Evolutionary conservation across 192 early-diverging fungal genomes (phyloP).

Genomic region (Chytriomyces sp.): DNA sequence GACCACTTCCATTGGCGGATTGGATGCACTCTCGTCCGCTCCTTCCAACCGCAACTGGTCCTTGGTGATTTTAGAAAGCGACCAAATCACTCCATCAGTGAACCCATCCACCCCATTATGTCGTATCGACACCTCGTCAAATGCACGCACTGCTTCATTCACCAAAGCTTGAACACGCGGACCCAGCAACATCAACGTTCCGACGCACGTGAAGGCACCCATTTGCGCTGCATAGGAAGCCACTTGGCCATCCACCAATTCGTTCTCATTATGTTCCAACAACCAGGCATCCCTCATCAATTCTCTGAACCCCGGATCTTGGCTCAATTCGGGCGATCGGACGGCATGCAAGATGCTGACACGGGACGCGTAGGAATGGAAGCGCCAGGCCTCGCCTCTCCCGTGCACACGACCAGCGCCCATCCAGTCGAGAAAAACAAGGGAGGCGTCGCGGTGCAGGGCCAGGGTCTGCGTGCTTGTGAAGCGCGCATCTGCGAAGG

Average conservation of each 20-base stretch:
- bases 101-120: background rate
- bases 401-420: conserved; percentile 71
- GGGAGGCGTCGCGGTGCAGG: conserved; percentile 45
- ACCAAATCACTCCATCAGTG: background rate
- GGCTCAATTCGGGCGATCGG: conserved; percentile 49
- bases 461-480: conserved; percentile 66
- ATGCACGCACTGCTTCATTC: background rate
- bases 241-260: background rate
- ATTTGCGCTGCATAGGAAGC: conserved; percentile 58
- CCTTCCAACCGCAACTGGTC: background rate
- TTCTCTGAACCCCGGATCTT: conserved; percentile 39
- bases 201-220: conserved; percentile 62
- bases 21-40: background rate
- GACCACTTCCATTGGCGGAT: background rate
- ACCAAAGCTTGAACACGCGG: conserved; percentile 21
- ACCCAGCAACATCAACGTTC: conserved; percentile 64
- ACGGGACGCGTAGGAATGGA: conserved; percentile 26
- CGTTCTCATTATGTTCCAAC: conserved; percentile 43
- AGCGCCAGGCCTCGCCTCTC: conserved; percentile 79
- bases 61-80: background rate
- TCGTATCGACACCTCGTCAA: background rate
- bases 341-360: conserved; percentile 52
- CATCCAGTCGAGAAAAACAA: conserved; percentile 84
- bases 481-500: conserved; percentile 67
- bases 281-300: conserved; percentile 49